Conservation (phyloP, 148 eudicot genomes). For the Camellia japonica region DNA sequence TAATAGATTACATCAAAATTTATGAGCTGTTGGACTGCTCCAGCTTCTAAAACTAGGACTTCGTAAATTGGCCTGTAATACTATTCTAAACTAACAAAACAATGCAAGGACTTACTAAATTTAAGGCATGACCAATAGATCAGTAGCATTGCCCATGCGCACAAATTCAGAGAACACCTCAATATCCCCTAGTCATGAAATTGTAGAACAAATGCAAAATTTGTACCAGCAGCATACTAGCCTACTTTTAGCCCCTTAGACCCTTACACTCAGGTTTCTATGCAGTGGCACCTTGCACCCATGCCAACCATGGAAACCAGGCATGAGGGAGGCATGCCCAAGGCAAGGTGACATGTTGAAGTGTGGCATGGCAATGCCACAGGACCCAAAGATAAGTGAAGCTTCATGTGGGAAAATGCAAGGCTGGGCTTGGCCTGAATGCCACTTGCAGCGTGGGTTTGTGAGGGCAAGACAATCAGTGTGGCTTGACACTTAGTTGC, state of each 20-base stretch:
- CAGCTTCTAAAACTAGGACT: neutral
- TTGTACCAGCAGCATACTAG: neutral
- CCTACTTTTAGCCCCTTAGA: neutral
- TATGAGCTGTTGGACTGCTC: neutral
- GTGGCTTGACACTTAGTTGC: too few species aligned
- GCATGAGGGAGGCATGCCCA: too few species aligned
- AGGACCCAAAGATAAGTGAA: too few species aligned
- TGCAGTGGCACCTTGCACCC: too few species aligned
- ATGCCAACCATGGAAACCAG: too few species aligned
- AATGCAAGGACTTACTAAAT: neutral
- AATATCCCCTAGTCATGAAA: neutral
- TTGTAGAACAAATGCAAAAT: conserved; percentile 1
- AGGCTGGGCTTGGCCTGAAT: too few species aligned
- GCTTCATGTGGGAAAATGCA: too few species aligned
- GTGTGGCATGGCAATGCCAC: too few species aligned
- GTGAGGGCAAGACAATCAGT: too few species aligned
- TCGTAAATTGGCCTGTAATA: neutral
- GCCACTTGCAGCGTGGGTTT: too few species aligned
- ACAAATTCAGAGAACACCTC: neutral
- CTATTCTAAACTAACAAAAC: neutral
- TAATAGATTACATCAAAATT: neutral
- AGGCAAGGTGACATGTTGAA: too few species aligned
- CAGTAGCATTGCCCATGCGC: neutral
- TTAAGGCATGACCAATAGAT: neutral
- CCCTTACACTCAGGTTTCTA: too few species aligned